A percentile compares a stretch with the other conserved stretches of the same genome.
These are phyloP conservation scores for Isoetes taiwanensis DNA, from an alignment of 75 land plant genomes.

Conservation along the genomic window DNA sequence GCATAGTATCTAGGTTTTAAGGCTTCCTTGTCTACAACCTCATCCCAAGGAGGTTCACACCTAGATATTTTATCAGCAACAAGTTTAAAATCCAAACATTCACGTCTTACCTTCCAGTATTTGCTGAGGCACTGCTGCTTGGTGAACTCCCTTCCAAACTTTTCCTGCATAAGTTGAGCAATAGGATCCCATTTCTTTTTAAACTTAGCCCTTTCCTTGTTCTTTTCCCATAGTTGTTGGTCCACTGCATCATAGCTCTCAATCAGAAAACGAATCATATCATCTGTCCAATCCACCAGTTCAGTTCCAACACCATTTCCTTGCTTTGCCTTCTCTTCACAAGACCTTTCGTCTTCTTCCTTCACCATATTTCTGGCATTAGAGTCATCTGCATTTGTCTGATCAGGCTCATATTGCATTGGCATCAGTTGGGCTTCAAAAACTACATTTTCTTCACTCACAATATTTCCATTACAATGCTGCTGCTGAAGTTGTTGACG, in stretches of 20 bases:
- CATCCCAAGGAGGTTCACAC: slow-evolving; percentile 5
- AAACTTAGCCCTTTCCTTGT: slow-evolving; percentile 11
- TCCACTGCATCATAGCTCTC: slow-evolving; percentile 13
- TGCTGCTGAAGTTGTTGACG: too few relatives aligned
- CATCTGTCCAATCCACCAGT: slow-evolving; percentile 14
- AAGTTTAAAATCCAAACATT: slow-evolving; percentile 10
- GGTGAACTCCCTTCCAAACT: slow-evolving; percentile 10
- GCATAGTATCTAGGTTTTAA: slow-evolving; percentile 12
- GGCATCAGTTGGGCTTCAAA: too few relatives aligned
- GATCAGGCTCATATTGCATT: too few relatives aligned
- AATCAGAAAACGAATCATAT: slow-evolving; percentile 10
- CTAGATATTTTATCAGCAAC: slow-evolving; percentile 1
- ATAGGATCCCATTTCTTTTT: slow-evolving; percentile 19
- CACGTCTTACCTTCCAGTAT: slow-evolving; percentile 14
- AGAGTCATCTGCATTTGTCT: too few relatives aligned
- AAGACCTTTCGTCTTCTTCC: too few relatives aligned
- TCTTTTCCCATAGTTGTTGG: slow-evolving; percentile 6
- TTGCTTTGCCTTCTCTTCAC: too few relatives aligned
- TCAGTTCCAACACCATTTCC: too few relatives aligned
- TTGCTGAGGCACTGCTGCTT: slow-evolving; percentile 17
- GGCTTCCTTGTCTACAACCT: not conserved
- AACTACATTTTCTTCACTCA: too few relatives aligned
- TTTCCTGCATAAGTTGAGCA: slow-evolving; percentile 12
- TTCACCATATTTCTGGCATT: too few relatives aligned
- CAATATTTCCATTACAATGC: too few relatives aligned